These are phyloP conservation scores for Yueomyces sp. DNA, from an alignment of 1,139 yeast species.

Conservation along the genomic window DNA sequence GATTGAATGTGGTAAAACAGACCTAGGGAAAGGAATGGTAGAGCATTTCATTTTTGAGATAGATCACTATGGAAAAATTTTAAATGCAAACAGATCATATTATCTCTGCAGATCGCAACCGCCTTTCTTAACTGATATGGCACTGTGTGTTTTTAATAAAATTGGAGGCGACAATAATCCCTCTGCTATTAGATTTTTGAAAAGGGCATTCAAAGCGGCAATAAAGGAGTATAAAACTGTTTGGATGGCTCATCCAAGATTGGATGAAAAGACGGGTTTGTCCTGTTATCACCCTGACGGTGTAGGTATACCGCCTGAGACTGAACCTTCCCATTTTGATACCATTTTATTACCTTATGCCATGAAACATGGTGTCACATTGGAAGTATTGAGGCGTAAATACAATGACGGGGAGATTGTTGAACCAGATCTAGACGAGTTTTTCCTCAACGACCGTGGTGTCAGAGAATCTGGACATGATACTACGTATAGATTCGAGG, in stretches of 20 bases:
- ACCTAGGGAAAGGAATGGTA: slow-evolving; percentile 82
- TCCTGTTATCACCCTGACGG: slow-evolving; percentile 91
- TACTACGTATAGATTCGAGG: slow-evolving; percentile 82
- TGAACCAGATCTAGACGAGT: slow-evolving; percentile 81
- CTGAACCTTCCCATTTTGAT: slow-evolving; percentile 82
- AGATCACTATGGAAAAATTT: slow-evolving; percentile 77
- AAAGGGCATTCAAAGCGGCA: slow-evolving; percentile 60
- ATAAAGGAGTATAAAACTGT: slow-evolving; percentile 75
- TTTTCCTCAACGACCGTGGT: slow-evolving; percentile 86
- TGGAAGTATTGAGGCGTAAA: slow-evolving; percentile 56
- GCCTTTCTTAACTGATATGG: slow-evolving; percentile 92
- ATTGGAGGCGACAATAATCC: slow-evolving; percentile 33
- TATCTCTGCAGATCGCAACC: slow-evolving; percentile 92
- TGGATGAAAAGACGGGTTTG: slow-evolving; percentile 61
- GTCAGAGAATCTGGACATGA: slow-evolving; percentile 97
- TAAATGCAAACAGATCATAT: slow-evolving; percentile 90
- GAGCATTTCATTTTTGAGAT: slow-evolving; percentile 88
- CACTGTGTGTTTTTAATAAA: slow-evolving; percentile 53
- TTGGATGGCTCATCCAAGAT: slow-evolving; percentile 68
- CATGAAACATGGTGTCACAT: slow-evolving; percentile 44
- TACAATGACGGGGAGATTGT: slow-evolving; percentile 55
- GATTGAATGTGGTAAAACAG: slow-evolving; percentile 44
- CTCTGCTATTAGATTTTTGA: slow-evolving; percentile 46
- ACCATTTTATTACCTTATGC: slow-evolving; percentile 61
- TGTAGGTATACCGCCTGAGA: slow-evolving; percentile 88